phyloP scores from a whole-genome alignment of 257 asterid genomes.

The Ehretia macrophylla region DNA sequence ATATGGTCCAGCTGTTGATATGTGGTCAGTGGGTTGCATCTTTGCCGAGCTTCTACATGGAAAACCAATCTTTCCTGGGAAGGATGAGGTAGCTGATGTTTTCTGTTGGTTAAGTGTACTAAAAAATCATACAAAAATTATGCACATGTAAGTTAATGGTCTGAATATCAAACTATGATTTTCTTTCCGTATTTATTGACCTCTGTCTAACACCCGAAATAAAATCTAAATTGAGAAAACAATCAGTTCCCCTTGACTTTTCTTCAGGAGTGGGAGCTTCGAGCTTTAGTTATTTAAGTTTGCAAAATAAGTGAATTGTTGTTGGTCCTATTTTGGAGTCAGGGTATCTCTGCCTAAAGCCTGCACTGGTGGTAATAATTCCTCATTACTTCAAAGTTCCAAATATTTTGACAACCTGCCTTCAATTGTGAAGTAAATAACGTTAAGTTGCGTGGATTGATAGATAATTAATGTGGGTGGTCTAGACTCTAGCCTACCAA shows the following conservation, averaged over 20 bases:
- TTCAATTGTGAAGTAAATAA: too few relatives aligned
- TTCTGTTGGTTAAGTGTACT: conserved; percentile 26
- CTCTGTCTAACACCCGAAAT: background rate
- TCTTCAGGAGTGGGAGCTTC: too few relatives aligned
- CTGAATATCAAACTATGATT: conserved; percentile 6
- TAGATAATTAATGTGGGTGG: too few relatives aligned
- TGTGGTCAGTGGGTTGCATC: conserved; percentile 97
- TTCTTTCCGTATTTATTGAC: conserved; percentile 1
- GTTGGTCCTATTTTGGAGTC: background rate
- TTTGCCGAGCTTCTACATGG: conserved; percentile 87
- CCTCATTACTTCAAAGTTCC: too few relatives aligned
- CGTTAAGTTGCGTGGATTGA: too few relatives aligned
- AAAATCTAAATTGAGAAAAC: background rate
- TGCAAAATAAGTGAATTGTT: background rate
- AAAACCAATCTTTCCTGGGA: conserved; percentile 86
- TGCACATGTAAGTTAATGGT: conserved; percentile 13
- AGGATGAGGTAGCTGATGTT: conserved; percentile 71
- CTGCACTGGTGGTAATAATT: too few relatives aligned
- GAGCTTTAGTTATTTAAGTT: background rate
- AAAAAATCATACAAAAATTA: conserved; percentile 12
- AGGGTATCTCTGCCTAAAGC: too few relatives aligned
- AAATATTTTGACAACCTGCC: too few relatives aligned
- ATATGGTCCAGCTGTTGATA: conserved; percentile 90
- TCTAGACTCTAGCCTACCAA: too few relatives aligned
- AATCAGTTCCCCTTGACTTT: too few relatives aligned